Base-by-base conservation (phyloP, 2,329 filamentous ascomycete genomes). In the Teratosphaeria destructans region DNA sequence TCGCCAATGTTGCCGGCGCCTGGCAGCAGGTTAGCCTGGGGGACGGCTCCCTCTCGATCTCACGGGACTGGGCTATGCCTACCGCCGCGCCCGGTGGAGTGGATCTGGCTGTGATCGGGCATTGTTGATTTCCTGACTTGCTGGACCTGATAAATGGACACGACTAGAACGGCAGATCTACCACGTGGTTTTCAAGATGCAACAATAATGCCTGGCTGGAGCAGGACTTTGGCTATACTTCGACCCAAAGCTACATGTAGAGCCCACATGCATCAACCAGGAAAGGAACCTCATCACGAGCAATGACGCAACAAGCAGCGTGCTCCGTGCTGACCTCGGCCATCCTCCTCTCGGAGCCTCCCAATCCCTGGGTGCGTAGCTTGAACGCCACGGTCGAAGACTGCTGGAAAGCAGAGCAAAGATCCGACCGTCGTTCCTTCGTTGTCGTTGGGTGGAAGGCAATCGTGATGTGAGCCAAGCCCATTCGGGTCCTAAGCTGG, bases 51-150 rank as follows among this genome's bases (percentile, higher is more conserved):
- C n/a, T 32, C 12, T 12, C 1, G 2, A 26, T 23, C 16, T 35
- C 53, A 57, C 16, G 16, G n/a, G 29, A 32, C 29, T 3, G n/a
- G 29, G 3, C 29, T 3, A 53, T 52, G 62, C 72, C 61, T 73
- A 82, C 82, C 82, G 72, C 82, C 82, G 63, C 82, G 80, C 60
- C 82, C 82, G 64, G 82, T 82, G 26, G 81, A 84, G 62, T 72
- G 70, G 54, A 73, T 65, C 2, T 32, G 29, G 32, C 60, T 62
- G 54, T 55, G 37, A 12, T 49, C 43, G 23, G 43, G 43, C 43
- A 49, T 49, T n/a, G 8, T 49, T 47, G 43, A 14, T n/a, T 1
- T n/a, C 1, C 11, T 43, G 4, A 3, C 37, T 14, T n/a, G 37
- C 4, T 14, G 16, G 11, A 3, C 11, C 35, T 39, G 35, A 10